These are phyloP conservation scores for Lodderomyces theae DNA, from an alignment of 1,139 yeast species.

Conservation along the genomic window DNA sequence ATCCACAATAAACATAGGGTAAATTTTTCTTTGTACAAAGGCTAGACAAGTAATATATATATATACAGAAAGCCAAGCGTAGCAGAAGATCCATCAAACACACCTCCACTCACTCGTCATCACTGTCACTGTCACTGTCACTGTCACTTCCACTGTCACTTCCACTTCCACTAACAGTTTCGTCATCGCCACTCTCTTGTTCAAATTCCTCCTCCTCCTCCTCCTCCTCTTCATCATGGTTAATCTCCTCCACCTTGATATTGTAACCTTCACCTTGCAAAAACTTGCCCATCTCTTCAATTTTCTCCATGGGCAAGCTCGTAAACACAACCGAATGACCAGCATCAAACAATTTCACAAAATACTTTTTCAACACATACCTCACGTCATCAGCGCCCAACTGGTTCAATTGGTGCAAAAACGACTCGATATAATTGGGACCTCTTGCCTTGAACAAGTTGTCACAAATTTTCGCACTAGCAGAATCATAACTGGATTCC, in stretches of 20 bases:
- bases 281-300: constrained; percentile 44
- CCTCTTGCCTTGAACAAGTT: constrained; percentile 68
- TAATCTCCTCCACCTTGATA: constrained; percentile 49
- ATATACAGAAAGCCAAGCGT: background rate
- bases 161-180: no score
- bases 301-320: constrained; percentile 70
- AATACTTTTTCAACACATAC: constrained; percentile 55
- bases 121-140: background rate
- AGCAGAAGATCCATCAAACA: background rate
- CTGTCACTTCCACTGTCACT: no score
- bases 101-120: constrained; percentile 2
- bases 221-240: constrained; percentile 26
- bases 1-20: constrained; percentile 1
- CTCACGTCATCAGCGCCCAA: constrained; percentile 60
- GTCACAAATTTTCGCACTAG: constrained; percentile 63
- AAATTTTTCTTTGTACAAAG: no score
- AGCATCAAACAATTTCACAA: constrained; percentile 58
- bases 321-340: constrained; percentile 59
- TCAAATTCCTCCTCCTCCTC: constrained; percentile 11
- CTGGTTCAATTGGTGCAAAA: constrained; percentile 46
- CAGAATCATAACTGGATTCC: constrained; percentile 59
- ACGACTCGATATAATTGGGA: constrained; percentile 52
- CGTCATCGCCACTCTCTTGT: constrained; percentile 6
- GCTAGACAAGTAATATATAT: no score
- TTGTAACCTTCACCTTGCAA: constrained; percentile 58